Base-by-base conservation (phyloP, 2,329 filamentous ascomycete genomes). In the Hyphodiscus sp. region DNA sequence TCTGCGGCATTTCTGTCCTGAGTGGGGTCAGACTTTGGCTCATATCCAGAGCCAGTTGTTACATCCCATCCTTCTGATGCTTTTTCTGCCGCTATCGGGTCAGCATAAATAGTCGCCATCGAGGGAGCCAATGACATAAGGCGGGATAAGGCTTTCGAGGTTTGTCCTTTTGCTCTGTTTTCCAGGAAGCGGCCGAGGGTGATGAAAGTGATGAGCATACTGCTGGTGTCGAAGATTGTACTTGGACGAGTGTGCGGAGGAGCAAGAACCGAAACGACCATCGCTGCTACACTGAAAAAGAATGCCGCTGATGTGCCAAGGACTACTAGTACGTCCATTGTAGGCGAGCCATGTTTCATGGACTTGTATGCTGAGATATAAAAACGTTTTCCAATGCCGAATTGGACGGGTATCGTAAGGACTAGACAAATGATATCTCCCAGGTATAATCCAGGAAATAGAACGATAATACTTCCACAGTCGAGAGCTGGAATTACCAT, bases 151-250 rank as follows among this genome's bases (percentile, higher is more conserved):
- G 94, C 94, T 67, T 89, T 94, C 5, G 91, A 96, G 0, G 94
- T 99, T 72, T 97, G 89, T 0, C 94, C 94, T 73, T 97, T 99
- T 50, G 94, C 94, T 18, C 85, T 78, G 68, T 97, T 99, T 71
- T 99, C 94, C 18, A 99, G 73, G 73, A 87, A 99, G 38, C 94
- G 85, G 3, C 94, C 90, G 2, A 99, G 74, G 1, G 87, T 91
- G 69, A 96, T 90, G 68, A 99, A 97, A 0, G 91, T 96, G 69
- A 99, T 91, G 49, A 99, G 78, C 94, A 97, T 99, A 20, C 91
- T 96, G 71, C 91, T 96, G 1, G 94, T 99, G 67, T 99, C 94
- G 65, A 99, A 99, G 16, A 96, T 87, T 1, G 91, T 96, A 58
- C 83, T 85, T 0, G 94, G 94, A 47, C 89, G 82, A 2, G 78